Evolutionary conservation across 495 filamentous ascomycete genomes (phyloP).

Genomic region (Bryoglossum gracile): DNA sequence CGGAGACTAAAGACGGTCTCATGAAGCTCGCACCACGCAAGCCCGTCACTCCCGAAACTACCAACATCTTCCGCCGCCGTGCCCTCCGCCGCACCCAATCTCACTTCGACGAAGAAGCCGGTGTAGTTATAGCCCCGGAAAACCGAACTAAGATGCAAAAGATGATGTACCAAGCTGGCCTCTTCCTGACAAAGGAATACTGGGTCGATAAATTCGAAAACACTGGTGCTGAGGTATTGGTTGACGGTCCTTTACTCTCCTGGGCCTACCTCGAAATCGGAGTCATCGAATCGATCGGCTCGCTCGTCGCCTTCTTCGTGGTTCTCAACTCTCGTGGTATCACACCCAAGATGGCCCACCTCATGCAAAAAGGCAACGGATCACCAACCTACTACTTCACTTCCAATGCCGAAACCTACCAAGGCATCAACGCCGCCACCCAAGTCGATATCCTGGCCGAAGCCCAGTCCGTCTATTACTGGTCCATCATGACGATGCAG

Average conservation of each 20-base stretch:
- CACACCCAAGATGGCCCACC: constrained; percentile 14
- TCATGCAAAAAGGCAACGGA: constrained; percentile 26
- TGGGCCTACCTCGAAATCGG: constrained; percentile 37
- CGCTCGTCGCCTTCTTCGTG: constrained; percentile 58
- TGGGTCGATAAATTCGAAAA: constrained; percentile 28
- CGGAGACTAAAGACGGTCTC: constrained; percentile 22
- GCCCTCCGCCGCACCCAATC: constrained; percentile 24
- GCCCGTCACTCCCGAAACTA: constrained; percentile 26
- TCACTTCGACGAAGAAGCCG: constrained; percentile 26
- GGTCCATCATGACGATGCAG: constrained; percentile 31
- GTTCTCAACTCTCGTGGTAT: constrained; percentile 51
- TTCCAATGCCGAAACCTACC: constrained; percentile 21
- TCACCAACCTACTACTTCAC: constrained; percentile 27
- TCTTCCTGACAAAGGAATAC: constrained; percentile 22
- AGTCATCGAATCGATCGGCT: constrained; percentile 47
- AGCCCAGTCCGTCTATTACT: constrained; percentile 30
- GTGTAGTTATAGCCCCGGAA: constrained; percentile 20
- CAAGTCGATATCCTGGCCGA: constrained; percentile 30
- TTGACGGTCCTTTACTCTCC: constrained; percentile 27
- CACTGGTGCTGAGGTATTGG: constrained; percentile 27
- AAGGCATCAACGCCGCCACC: constrained; percentile 24
- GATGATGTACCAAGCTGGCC: constrained; percentile 8
- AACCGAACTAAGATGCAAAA: constrained; percentile 22
- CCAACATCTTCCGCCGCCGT: constrained; percentile 25
- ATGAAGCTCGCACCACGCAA: constrained; percentile 29